Conservation (phyloP, 2,329 filamentous ascomycete genomes). For the Aspergillus aculeatinus region DNA sequence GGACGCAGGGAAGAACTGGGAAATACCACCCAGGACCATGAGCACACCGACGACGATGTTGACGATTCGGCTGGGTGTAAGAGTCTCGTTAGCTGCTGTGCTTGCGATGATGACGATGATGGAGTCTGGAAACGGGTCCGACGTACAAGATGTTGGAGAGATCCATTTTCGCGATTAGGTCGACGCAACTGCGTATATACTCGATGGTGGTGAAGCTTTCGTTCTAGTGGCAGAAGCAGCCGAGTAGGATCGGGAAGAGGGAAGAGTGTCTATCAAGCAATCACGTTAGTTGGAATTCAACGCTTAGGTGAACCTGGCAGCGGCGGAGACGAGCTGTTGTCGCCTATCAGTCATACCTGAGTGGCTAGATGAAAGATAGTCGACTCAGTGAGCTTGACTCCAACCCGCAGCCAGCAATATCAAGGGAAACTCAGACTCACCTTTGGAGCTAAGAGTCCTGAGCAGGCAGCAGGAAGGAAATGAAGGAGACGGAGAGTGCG, state of each 20-base stretch:
- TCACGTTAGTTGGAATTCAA: not conserved
- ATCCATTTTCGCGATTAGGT: conserved; percentile 63
- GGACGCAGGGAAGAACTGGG: conserved; percentile 45
- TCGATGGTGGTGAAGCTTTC: not conserved
- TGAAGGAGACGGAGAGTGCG: conserved; percentile 15
- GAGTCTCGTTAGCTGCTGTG: conserved; percentile 12
- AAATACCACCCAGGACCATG: conserved; percentile 78
- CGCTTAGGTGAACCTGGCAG: not conserved
- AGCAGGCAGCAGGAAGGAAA: not conserved
- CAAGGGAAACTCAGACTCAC: not conserved
- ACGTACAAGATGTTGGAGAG: conserved; percentile 89
- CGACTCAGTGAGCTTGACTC: not conserved
- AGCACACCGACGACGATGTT: conserved; percentile 86
- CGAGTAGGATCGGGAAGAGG: not conserved
- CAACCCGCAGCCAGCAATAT: not conserved
- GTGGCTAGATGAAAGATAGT: conserved; percentile 10
- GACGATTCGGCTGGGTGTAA: conserved; percentile 72
- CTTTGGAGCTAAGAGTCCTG: conserved; percentile 1
- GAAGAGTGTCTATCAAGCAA: not conserved
- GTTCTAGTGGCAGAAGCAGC: not conserved
- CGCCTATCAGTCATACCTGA: not conserved
- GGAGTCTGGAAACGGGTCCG: not conserved
- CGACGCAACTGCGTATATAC: not conserved
- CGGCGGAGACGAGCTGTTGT: not conserved
- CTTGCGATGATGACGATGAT: not conserved